Evolutionary conservation across 176 grass and related monocot species (phyloP), one percentile per base, ranked within the genome.

Genomic region (Oryza meyeriana): DNA sequence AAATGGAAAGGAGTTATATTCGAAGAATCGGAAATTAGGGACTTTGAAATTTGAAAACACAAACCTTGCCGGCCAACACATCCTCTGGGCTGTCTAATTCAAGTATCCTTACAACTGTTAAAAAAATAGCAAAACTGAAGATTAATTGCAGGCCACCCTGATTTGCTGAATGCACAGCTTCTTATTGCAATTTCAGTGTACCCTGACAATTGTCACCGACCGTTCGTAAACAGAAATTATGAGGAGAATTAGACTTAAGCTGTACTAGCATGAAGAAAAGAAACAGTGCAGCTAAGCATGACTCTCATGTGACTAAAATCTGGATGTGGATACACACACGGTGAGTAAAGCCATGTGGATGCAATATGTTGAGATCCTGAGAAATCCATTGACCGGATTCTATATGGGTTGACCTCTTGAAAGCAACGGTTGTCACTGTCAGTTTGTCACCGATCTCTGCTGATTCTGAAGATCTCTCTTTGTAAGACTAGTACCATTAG

Each of bases 271-370:
- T 5, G n/a, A 18, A 38, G 42, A 38, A 32, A 57, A 17, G 50
- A 69, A 16, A 55, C 44, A 39, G n/a, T 6, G 22, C 12, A 80
- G 26, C 13, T 6, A 78, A 88, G 74, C 86, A 74, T 28, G 80
- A 32, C 44, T 67, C 36, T 44, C 65, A 5, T 63, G 62, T 8
- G 64, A 66, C 35, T 12, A 31, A 31, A 87, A 31, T 31, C 73
- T 57, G 25, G 22, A 32, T 64, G 79, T 48, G 79, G 71, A 71
- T 64, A 76, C 12, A 30, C 72, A 76, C 11, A 22, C 28, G 25
- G 6, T n/a, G n/a, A 5, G 71, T 10, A 63, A 69, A 81, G 64
- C 39, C 41, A 81, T 76, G 29, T 69, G 71, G 78, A 87, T 12
- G 61, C 63, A 81, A 7, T 22, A 44, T 45, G 34, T 2, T 18